phyloP scores from a whole-genome alignment of 2,329 filamentous ascomycete genomes.

The Penicillium griseofulvum region DNA sequence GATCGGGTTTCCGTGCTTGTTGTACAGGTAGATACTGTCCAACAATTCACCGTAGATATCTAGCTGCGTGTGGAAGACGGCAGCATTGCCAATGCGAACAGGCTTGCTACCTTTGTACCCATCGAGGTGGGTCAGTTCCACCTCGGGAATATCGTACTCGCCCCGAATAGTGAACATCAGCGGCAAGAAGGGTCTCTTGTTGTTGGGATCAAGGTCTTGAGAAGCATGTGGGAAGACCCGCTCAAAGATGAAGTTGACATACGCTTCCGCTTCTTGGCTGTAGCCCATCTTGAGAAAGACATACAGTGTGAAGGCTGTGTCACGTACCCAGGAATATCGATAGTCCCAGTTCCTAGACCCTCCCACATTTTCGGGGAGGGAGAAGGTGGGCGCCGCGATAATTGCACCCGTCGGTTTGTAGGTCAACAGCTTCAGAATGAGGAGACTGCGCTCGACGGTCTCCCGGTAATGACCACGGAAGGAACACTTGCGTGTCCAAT shows the following conservation, averaged over 20 bases:
- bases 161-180: slow-evolving; percentile 82
- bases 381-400: slow-evolving; percentile 73
- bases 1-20: slow-evolving; percentile 74
- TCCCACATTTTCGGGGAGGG: slow-evolving; percentile 70
- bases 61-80: slow-evolving; percentile 72
- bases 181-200: slow-evolving; percentile 56
- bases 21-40: slow-evolving; percentile 74
- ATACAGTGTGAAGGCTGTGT: slow-evolving; percentile 75
- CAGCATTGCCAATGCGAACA: slow-evolving; percentile 74
- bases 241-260: slow-evolving; percentile 75
- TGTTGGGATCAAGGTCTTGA: slow-evolving; percentile 58
- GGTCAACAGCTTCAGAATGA: slow-evolving; percentile 73
- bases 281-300: slow-evolving; percentile 73
- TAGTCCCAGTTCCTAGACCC: slow-evolving; percentile 56
- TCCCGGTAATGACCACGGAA: slow-evolving; percentile 73
- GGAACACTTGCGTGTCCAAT: slow-evolving; percentile 68
- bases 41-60: slow-evolving; percentile 79
- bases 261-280: slow-evolving; percentile 70
- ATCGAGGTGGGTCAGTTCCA: slow-evolving; percentile 66
- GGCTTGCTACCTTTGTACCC: slow-evolving; percentile 70
- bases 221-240: slow-evolving; percentile 53
- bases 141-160: slow-evolving; percentile 70
- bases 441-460: slow-evolving; percentile 66
- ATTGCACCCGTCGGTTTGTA: slow-evolving; percentile 78
- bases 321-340: slow-evolving; percentile 70